Evolutionary conservation across 1,284 basidiomycete genomes (phyloP), one percentile per base, ranked within the genome.

Genomic region (Leucocoprinus gongylophorus): DNA sequence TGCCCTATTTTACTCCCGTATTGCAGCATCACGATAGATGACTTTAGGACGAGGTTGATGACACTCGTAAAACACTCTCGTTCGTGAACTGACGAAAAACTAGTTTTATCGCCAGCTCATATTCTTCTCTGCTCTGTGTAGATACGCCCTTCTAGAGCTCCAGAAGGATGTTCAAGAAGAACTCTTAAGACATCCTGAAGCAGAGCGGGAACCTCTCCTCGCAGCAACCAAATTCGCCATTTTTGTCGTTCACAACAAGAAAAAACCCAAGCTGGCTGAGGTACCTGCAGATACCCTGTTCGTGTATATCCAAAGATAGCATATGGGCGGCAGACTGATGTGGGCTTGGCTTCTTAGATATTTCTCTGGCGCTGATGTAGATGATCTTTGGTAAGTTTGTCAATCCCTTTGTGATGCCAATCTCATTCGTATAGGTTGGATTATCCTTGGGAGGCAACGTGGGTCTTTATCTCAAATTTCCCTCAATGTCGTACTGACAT

Each of bases 211-310:
- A 28, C 77, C 76, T 2, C 70, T 87, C 52, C 80, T 83, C 55
- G 62, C 61, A 1, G 66, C 70, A 0, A 93, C 94, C 39, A 76
- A 88, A 66, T 91, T 97, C 56, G 92, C 81, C 1, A 75, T 95
- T 58, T 97, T 97, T 64, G 93, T 95, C 35, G 94, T 97, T 15
- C 93, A 97, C 71, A 95, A 97, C 76, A 97, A 97, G 72, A 73
- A 83, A 56, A 95, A 95, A 72, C 73, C 76, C 41, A 97, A 97
- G 71, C 67, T 83, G 39, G 91, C 81, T 23, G 68, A 78, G 40
- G 69, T 97, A 42, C 88, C 91, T 8, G 59, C 69, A 3, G 77
- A 79, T 48, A 73, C 80, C 39, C 79, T 77, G 83, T 93, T 64
- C 61, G 81, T 71, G n/a, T 5, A 38, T 21, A 13, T 20, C n/a